Evolutionary conservation across 2,329 filamentous ascomycete genomes (phyloP).

Genomic region (Calonectria leucothoes): DNA sequence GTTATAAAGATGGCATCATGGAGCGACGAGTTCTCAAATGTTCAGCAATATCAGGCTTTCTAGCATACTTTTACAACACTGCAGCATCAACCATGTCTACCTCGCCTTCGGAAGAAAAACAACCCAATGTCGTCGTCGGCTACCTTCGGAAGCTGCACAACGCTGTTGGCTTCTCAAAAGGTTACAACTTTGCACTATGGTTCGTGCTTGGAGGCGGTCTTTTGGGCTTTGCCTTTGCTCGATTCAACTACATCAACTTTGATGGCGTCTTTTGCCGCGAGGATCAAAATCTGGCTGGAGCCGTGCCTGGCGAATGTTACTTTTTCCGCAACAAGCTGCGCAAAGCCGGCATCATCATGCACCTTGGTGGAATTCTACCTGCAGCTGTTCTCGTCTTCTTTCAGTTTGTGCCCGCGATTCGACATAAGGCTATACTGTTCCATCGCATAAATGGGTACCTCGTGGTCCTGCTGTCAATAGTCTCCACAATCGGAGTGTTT

Average conservation of each 20-base stretch:
- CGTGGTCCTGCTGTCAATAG: slow-evolving; percentile 59
- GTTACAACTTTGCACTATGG: neutral
- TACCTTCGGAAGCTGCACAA: neutral
- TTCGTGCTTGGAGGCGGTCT: neutral
- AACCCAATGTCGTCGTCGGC: neutral
- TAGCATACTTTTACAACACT: no score
- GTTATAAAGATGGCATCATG: neutral
- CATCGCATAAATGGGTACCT: slow-evolving; percentile 72
- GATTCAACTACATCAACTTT: neutral
- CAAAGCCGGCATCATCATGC: slow-evolving; percentile 54
- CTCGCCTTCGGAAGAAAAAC: neutral
- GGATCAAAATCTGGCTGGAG: neutral
- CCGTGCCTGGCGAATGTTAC: slow-evolving; percentile 2
- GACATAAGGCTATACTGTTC: slow-evolving; percentile 61
- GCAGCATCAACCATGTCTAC: neutral
- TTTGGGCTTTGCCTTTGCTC: neutral
- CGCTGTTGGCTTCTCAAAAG: neutral
- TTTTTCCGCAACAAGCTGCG: neutral
- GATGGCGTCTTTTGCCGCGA: neutral
- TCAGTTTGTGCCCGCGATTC: slow-evolving; percentile 60
- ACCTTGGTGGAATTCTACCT: slow-evolving; percentile 57
- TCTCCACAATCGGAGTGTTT: slow-evolving; percentile 60
- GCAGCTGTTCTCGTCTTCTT: slow-evolving; percentile 55
- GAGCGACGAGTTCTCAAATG: neutral
- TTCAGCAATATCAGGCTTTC: neutral